Conservation (phyloP, 306 rosid species). For the Cyclanthera cordifolia region DNA sequence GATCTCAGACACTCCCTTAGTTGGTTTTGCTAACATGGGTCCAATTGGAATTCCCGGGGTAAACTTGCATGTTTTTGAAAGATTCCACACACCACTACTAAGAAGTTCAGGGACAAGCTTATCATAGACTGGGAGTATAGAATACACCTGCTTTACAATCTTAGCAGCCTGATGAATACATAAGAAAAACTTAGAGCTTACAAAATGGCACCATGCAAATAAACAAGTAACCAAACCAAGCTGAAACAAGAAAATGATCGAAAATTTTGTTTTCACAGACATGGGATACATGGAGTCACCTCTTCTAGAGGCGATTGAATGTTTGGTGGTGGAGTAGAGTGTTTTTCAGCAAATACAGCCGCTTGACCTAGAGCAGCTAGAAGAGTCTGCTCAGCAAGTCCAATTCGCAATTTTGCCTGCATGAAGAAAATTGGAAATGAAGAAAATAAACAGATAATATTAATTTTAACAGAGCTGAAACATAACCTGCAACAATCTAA, state of each 20-base stretch:
- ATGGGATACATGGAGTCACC: conserved; percentile 31
- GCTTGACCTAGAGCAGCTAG: conserved; percentile 93
- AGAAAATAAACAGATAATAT: conserved; percentile 14
- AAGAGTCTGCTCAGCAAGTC: conserved; percentile 79
- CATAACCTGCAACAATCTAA: conserved; percentile 75
- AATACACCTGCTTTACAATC: conserved; percentile 74
- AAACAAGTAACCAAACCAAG: background rate
- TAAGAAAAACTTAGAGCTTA: background rate
- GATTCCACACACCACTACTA: conserved; percentile 63
- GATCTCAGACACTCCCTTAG: conserved; percentile 69
- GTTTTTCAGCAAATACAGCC: conserved; percentile 59
- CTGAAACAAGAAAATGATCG: background rate
- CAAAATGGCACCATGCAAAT: background rate
- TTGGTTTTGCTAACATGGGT: conserved; percentile 90
- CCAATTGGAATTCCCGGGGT: conserved; percentile 81
- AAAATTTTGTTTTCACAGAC: conserved; percentile 13
- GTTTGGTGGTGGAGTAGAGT: conserved; percentile 48
- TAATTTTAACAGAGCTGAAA: conserved; percentile 14
- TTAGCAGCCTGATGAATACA: conserved; percentile 57
- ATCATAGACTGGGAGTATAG: conserved; percentile 75
- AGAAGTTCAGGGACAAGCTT: conserved; percentile 67
- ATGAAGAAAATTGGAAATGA: conserved; percentile 18
- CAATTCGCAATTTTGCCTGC: conserved; percentile 75
- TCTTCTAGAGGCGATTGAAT: conserved; percentile 70
- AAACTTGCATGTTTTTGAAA: conserved; percentile 54